A percentile compares a stretch with the other conserved stretches of the same genome.
phyloP scores from a whole-genome alignment of 1,284 basidiomycete species.

The Rhodotorula sp. region DNA sequence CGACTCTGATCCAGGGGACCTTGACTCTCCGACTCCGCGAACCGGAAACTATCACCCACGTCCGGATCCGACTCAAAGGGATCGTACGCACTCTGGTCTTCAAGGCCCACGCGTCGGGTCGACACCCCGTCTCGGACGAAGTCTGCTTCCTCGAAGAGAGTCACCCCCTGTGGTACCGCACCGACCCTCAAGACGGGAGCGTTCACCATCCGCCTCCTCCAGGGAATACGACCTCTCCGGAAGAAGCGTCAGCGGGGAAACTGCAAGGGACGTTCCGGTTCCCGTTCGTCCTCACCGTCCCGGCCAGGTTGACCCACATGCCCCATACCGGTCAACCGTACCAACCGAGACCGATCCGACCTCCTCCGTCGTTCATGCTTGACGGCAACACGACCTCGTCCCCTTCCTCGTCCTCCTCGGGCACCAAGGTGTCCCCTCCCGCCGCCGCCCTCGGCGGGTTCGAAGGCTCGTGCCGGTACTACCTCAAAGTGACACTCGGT shows the following conservation, averaged over 20 bases:
- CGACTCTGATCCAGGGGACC: constrained; percentile 1
- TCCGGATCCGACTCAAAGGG: constrained; percentile 35
- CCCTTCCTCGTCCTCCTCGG: not conserved
- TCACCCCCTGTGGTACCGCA: constrained; percentile 17
- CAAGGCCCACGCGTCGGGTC: constrained; percentile 31
- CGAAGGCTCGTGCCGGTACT: constrained; percentile 34
- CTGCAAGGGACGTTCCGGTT: constrained; percentile 34
- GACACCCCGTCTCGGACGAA: constrained; percentile 34
- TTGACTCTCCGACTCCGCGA: constrained; percentile 11
- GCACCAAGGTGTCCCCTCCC: not conserved
- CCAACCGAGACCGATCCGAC: constrained; percentile 4
- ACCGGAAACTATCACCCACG: constrained; percentile 28
- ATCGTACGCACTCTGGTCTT: constrained; percentile 35
- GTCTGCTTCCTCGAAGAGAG: constrained; percentile 15
- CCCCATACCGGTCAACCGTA: constrained; percentile 2
- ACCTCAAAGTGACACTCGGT: constrained; percentile 39
- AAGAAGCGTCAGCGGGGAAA: constrained; percentile 18
- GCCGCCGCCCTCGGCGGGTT: constrained; percentile 14
- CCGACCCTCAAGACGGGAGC: not conserved
- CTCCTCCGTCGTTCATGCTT: constrained; percentile 33
- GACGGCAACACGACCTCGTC: constrained; percentile 1
- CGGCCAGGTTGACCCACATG: constrained; percentile 15
- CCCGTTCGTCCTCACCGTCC: constrained; percentile 33
- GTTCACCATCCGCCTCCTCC: not conserved
- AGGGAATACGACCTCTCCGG: constrained; percentile 16